Base-by-base conservation (phyloP, 805 yeast species). In the Barnettozyma sp. region DNA sequence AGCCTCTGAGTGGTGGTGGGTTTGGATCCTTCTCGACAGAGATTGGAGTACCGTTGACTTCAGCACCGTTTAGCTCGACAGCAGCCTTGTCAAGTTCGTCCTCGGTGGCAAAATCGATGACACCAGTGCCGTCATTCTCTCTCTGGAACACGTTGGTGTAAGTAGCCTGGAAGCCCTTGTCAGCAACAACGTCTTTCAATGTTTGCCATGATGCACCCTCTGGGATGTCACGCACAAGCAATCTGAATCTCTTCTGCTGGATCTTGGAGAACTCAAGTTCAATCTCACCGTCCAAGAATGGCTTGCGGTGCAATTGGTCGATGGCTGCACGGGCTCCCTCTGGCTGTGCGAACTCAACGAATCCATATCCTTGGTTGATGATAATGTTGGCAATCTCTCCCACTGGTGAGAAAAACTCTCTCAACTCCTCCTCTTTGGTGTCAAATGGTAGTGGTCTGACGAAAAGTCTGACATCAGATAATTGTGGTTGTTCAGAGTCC, bases 121-220 rank as follows among this genome's bases (percentile, higher is more conserved):
- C 68, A 58, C 71, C 71, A 36, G 68, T 62, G 46, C 69, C 69
- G 41, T 63, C 65, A 38, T 62, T 62, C 41, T 66, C 71, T 55
- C 68, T 61, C 37, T 63, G 59, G 46, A 63, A 62, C 39, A 65
- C 71, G 41, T 65, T 62, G 35, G 70, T 57, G 46, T 79, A 82
- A 22, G 80, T 73, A 39, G 86, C 82, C 40, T 76, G 72, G 45
- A 70, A 59, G 44, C 71, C 76, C 61, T 76, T 81, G 43, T 82
- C 87, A 58, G 94, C 73, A 46, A 86, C 87, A 56, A 84, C 77
- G 66, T 90, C 97, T 68, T 87, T 83, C 56, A 83, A 71, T 53
- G 82, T 90, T 69, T 83, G 92, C 94, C 94, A 83, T 34, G 85
- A 78, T 39, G 83, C 70, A 44, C 78, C 78, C 49, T 78, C 82